These are phyloP conservation scores for Tulasnella calospora DNA, from an alignment of 768 basidiomycete species.

Conservation along the genomic window DNA sequence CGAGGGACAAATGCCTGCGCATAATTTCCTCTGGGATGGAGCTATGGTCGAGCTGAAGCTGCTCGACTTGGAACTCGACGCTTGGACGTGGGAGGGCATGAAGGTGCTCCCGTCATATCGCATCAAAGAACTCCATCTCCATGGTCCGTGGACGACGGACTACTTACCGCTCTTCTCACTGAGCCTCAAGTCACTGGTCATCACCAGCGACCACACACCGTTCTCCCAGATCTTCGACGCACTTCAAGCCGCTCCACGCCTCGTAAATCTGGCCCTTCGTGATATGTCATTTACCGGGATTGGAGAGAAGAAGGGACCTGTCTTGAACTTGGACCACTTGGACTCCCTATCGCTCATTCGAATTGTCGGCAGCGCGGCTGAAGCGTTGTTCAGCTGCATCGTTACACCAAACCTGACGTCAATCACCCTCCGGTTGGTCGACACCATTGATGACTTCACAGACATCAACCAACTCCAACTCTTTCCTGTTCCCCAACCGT, in stretches of 20 bases:
- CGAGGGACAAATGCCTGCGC: background rate
- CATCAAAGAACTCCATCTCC: background rate
- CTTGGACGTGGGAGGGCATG: background rate
- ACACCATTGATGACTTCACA: background rate
- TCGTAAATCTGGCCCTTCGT: background rate
- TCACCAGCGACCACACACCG: background rate
- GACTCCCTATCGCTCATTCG: background rate
- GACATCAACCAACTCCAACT: background rate
- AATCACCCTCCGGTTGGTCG: background rate
- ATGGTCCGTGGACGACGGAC: background rate
- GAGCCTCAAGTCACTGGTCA: background rate
- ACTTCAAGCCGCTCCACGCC: background rate
- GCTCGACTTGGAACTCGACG: background rate
- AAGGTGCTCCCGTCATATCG: background rate
- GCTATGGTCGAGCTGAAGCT: background rate
- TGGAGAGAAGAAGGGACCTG: too few relatives aligned
- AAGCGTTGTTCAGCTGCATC: background rate
- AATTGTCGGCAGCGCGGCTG: background rate
- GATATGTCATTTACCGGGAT: background rate
- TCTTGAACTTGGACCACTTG: background rate
- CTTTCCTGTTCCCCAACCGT: background rate
- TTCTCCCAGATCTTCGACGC: background rate
- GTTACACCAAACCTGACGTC: background rate
- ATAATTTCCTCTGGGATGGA: background rate
- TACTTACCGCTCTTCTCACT: background rate